A percentile compares a stretch with the other conserved stretches of the same genome.
These are phyloP conservation scores for Neonectria sp. DNA, from an alignment of 2,329 filamentous ascomycete species.

Conservation along the genomic window DNA sequence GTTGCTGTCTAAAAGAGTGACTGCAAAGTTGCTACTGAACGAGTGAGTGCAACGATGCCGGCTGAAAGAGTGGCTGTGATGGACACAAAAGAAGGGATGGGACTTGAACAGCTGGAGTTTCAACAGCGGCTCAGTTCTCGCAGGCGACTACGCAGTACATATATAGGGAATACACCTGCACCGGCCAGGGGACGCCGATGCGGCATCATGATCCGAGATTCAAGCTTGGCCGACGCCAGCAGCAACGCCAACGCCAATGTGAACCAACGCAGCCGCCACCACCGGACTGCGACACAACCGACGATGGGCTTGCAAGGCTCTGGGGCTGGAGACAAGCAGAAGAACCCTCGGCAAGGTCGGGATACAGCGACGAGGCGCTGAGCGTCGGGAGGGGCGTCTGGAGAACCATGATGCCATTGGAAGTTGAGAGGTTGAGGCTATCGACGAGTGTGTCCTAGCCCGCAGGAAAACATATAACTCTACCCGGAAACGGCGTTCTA, in stretches of 20 bases:
- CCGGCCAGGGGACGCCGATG: background rate
- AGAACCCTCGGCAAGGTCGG: background rate
- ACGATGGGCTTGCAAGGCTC: background rate
- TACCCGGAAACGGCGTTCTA: background rate
- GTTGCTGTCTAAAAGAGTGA: background rate
- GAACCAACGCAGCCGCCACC: background rate
- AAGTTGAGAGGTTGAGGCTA: background rate
- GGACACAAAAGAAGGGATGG: background rate
- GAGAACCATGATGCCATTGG: background rate
- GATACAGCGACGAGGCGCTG: background rate
- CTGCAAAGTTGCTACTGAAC: constrained; percentile 4
- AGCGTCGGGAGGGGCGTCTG: background rate
- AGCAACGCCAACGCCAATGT: background rate
- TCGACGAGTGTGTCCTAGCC: constrained; percentile 1
- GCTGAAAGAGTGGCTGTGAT: background rate
- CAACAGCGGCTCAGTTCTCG: background rate
- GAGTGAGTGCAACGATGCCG: constrained; percentile 7
- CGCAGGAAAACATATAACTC: background rate
- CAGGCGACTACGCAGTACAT: background rate
- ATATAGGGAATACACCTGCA: background rate
- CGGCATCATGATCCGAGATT: background rate
- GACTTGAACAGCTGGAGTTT: background rate
- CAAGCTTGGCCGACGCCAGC: background rate
- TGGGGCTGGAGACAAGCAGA: background rate
- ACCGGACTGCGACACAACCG: background rate